A percentile compares a stretch with the other conserved stretches of the same genome.
These are phyloP conservation scores for Fusarium pininemorale DNA, from an alignment of 2,329 filamentous ascomycete species.

Conservation along the genomic window DNA sequence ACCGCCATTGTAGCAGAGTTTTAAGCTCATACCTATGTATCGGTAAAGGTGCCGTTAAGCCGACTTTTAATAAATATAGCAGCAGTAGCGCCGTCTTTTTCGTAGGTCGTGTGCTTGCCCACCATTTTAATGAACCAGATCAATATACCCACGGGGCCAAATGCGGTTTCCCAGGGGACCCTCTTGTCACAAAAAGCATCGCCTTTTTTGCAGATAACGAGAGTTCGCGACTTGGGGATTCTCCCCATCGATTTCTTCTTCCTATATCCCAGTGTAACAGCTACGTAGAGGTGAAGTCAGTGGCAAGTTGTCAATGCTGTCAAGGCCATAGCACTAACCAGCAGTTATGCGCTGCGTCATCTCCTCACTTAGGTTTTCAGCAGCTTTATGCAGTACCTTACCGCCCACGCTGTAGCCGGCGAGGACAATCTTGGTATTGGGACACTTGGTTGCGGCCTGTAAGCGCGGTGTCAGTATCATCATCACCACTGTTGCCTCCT, in stretches of 20 bases:
- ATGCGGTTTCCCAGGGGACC: neutral
- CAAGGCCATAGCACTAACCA: neutral
- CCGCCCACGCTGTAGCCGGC: neutral
- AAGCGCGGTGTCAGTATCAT: neutral
- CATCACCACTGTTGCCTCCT: neutral
- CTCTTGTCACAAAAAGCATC: neutral
- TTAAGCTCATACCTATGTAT: neutral
- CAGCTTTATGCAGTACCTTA: neutral
- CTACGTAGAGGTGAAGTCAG: neutral
- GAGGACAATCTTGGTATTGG: neutral
- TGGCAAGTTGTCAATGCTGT: too few relatives aligned
- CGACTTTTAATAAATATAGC: too few relatives aligned
- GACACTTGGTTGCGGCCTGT: neutral
- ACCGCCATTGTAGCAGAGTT: neutral
- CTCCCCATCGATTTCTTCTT: neutral
- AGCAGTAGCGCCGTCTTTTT: too few relatives aligned
- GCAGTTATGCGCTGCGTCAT: neutral
- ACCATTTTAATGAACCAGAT: too few relatives aligned
- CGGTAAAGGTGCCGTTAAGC: too few relatives aligned
- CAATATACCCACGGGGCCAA: too few relatives aligned
- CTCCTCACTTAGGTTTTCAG: neutral
- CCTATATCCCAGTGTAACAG: neutral
- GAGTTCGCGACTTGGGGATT: neutral
- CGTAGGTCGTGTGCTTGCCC: too few relatives aligned
- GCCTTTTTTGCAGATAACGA: neutral